Percentiles rank a stretch among this genome's conserved stretches.
These are phyloP conservation scores for Erodium maritimum DNA, from an alignment of 345 rosid species.

Conservation along the genomic window DNA sequence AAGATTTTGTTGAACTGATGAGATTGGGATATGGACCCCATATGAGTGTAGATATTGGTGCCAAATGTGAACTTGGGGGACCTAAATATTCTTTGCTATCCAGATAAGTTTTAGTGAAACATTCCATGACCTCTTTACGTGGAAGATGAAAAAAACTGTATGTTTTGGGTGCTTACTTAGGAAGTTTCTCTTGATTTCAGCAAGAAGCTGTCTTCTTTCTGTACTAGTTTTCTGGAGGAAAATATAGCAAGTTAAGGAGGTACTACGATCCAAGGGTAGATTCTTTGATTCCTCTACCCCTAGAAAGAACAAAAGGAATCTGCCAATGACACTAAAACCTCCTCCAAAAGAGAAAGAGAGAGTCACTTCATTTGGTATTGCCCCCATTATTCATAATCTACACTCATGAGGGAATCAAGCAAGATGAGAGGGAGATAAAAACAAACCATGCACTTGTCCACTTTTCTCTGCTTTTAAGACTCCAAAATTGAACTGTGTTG, in stretches of 20 bases:
- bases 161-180: neutral
- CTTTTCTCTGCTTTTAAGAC: constrained; percentile 18
- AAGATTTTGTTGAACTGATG: no score
- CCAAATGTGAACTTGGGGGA: no score
- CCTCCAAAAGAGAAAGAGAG: constrained; percentile 10
- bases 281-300: constrained; percentile 60
- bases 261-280: constrained; percentile 46
- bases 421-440: constrained; percentile 1
- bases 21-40: no score
- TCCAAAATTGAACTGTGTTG: constrained; percentile 6
- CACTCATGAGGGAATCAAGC: constrained; percentile 37
- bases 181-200: constrained; percentile 3
- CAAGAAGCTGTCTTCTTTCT: constrained; percentile 17
- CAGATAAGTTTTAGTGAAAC: no score
- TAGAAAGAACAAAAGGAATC: constrained; percentile 67
- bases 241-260: constrained; percentile 21
- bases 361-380: constrained; percentile 21
- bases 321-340: constrained; percentile 44
- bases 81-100: no score
- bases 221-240: constrained; percentile 9
- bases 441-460: constrained; percentile 11
- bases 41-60: no score
- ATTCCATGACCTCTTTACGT: no score
- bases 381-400: constrained; percentile 25
- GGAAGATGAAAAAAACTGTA: no score